These are phyloP conservation scores for Picochlorum costavermella DNA, from an alignment of 139 green algal species.

Conservation along the genomic window DNA sequence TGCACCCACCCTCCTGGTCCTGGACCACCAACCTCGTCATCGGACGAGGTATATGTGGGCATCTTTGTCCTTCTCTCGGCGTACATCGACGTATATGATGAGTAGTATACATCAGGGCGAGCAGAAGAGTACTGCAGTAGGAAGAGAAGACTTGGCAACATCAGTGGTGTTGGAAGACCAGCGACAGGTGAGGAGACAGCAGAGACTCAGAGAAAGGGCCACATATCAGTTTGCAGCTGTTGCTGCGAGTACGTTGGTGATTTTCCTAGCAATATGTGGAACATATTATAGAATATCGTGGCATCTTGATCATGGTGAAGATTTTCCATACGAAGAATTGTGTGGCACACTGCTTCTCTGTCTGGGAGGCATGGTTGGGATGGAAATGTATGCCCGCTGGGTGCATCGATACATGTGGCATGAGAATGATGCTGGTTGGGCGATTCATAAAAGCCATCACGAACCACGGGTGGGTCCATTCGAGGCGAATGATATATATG, in stretches of 20 bases:
- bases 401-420: slow-evolving; percentile 89
- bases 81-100: no score
- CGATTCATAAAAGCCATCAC: slow-evolving; percentile 90
- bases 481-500: slow-evolving; percentile 95
- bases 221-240: slow-evolving; percentile 13
- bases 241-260: slow-evolving; percentile 1
- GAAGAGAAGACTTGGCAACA: no score
- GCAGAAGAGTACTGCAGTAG: no score
- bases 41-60: no score
- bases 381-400: slow-evolving; percentile 9
- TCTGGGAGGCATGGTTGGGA: slow-evolving; percentile 58
- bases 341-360: slow-evolving; percentile 59
- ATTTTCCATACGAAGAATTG: slow-evolving; percentile 61
- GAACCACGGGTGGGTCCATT: slow-evolving; percentile 80
- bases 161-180: background rate
- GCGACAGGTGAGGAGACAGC: background rate
- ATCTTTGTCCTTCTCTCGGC: no score
- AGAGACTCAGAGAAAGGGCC: slow-evolving; percentile 1
- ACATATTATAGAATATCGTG: slow-evolving; percentile 67
- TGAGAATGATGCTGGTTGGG: slow-evolving; percentile 68
- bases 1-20: no score
- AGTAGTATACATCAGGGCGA: no score
- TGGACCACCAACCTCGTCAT: no score
- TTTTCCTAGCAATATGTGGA: slow-evolving; percentile 47
- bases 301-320: slow-evolving; percentile 41